Base-by-base conservation (phyloP, 768 basidiomycete genomes). In the Lactarius trivialis region DNA sequence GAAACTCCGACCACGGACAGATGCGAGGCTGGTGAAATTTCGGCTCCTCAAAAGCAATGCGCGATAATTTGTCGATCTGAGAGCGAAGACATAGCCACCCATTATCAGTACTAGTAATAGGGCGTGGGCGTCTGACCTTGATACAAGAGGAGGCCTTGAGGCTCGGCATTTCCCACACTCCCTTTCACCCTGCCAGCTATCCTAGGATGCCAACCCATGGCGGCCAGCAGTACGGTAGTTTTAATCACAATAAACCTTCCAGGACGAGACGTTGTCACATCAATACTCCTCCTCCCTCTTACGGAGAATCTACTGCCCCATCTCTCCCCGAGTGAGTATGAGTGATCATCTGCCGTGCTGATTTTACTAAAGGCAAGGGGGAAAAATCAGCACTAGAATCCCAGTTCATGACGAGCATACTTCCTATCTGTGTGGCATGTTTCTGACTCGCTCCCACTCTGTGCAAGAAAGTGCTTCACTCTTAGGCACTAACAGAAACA, bases 41-140 rank as follows among this genome's bases (percentile, higher is more conserved):
- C 54, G 48, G 41, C 48, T 6, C 9, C 24, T 19, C 36, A 28
- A 26, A 17, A 33, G 37, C 7, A 39, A 26, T n/a, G 53, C 15
- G 55, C 60, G 61, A 32, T 32, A n/a, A 36, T 55, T 49, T 7
- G 43, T 17, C 19, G 62, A 28, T 28, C 58, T 58, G 17, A 63
- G 41, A 12, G 43, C 52, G 24, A 51, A 41, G 14, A 33, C 12
- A 21, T 41, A 45, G 4, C 58, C 58, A 14, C 39, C 41, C 41
- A 60, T 54, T 45, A 19, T 45, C 4, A 34, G n/a, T n/a, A n/a
- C n/a, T n/a, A n/a, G n/a, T n/a, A n/a, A n/a, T n/a, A n/a, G 7
- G 24, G 45, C 3, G 45, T 49, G 45, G 26, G 45, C 24, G 45
- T 48, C 45, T 48, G 45, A n/a, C 45, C 24, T 4, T 5, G 45